Base-by-base conservation (phyloP, 2,329 filamentous ascomycete genomes). In the Fusarium sp. region DNA sequence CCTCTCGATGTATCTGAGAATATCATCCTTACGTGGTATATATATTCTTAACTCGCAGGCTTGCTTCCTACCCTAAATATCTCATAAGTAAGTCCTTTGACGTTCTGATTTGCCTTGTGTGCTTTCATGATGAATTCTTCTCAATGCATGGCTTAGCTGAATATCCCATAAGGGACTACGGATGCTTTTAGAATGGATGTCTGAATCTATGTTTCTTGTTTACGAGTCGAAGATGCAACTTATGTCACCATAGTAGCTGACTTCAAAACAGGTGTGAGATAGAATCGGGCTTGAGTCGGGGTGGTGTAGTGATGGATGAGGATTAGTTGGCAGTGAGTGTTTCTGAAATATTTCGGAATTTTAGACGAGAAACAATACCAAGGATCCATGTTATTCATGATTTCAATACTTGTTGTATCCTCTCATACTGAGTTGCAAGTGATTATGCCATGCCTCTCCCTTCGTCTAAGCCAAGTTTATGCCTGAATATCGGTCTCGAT, bases 91-190 rank as follows among this genome's bases (percentile, higher is more conserved):
- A 66, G 60, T 57, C n/a, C 34, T 26, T 38, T n/a, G 26, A 20
- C 42, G 17, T 17, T 59, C 24, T 33, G 6, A 18, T 44, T 33
- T 6, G 13, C 34, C 14, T 59, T 38, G 36, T 45, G 10, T 44
- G 20, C 36, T 58, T 59, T 60, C 17, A 69, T 78, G 76, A 78
- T 78, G 74, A 78, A 71, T 67, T 43, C 45, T 68, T 60, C 71
- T 69, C 36, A 69, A 73, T 74, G 76, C 76, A 78, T 78, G 77
- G 76, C 76, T 78, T 78, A 78, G 58, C 76, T 78, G 75, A 78
- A 75, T 62, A 56, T 68, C 66, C 67, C 63, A 39, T 58, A 49
- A 65, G 63, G 68, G 66, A 55, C 55, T 48, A 60, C 49, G 63
- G 74, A 76, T 75, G 72, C 64, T 61, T 65, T 15, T 65, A 75